These are phyloP conservation scores for Raphidocelis subcapitata DNA, from an alignment of 139 green algal genomes.

Conservation along the genomic window DNA sequence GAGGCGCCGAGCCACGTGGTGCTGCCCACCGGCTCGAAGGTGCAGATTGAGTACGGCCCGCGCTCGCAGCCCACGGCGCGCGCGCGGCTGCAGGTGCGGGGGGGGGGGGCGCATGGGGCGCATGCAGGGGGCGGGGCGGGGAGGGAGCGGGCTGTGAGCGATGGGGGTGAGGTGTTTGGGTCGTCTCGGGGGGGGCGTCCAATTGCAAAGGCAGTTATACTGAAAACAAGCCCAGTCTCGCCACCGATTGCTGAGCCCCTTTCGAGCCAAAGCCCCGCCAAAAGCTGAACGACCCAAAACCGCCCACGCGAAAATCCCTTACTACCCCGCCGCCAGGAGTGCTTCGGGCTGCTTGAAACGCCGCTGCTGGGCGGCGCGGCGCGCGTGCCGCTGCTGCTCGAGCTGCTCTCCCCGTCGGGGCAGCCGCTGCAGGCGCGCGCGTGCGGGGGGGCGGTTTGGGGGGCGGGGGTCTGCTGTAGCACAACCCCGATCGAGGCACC, in stretches of 20 bases:
- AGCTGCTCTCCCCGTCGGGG: constrained; percentile 49
- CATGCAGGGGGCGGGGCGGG: too few species aligned
- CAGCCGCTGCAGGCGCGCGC: constrained; percentile 38
- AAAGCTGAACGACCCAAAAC: not conserved
- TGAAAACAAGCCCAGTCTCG: too few species aligned
- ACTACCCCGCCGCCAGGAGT: constrained; percentile 35
- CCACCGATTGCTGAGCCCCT: too few species aligned
- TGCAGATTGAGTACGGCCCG: constrained; percentile 39
- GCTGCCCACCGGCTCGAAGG: constrained; percentile 35
- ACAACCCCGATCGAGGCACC: too few species aligned
- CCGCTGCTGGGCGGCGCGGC: constrained; percentile 33
- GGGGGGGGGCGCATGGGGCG: too few species aligned
- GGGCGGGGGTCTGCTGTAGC: too few species aligned
- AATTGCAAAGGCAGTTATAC: too few species aligned
- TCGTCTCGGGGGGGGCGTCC: too few species aligned
- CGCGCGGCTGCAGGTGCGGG: constrained; percentile 22
- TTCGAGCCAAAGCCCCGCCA: too few species aligned
- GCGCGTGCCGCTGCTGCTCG: constrained; percentile 38
- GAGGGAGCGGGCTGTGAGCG: too few species aligned
- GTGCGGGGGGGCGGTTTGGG: not conserved
- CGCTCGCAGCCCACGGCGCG: constrained; percentile 13
- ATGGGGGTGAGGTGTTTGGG: too few species aligned
- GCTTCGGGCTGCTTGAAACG: constrained; percentile 50
- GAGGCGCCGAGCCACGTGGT: constrained; percentile 38
- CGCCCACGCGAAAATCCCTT: not conserved